Evolutionary conservation across 345 rosid genomes (phyloP), one percentile per base, ranked within the genome.

Genomic region (Syzygium aromaticum): DNA sequence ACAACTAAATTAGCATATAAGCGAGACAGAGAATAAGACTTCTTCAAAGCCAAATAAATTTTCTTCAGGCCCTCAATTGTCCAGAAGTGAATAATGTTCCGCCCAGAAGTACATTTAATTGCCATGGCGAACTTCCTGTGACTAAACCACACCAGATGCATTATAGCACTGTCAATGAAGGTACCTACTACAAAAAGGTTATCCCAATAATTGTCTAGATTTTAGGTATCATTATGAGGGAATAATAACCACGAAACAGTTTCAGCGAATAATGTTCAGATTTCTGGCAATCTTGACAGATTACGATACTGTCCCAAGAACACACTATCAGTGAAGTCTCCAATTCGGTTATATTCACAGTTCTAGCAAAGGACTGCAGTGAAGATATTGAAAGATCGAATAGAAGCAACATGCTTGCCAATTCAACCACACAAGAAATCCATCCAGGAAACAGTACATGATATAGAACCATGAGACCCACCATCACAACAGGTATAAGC

Each of bases 401-500:
- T 38, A 73, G 49, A 73, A 38, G 49, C 49, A 38, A 73, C 80
- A 73, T 73, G 80, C 22, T 73, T 38, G 49, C 27, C 80, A 73
- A 73, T 73, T 73, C 14, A 73, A 73, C 49, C 80, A 73, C 80
- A 33, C 80, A 73, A 73, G 49, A 73, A 73, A 73, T 73, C 80
- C 46, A 73, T 73, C 80, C 49, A 73, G 80, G 80, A 73, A 73
- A 56, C 19, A 19, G 46, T 73, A 73, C 80, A 73, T 38, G 49
- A 17, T 13, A 0, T 33, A 33, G 78, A 33, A 67, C 46, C 46
- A 67, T 40, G 82, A 87, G 88, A 57, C 33, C 63, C 54, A 64
- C 84, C 10, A 2, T 63, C 84, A 77, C 54, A 46, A 21, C 80
- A 87, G 16, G 54, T 89, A 86, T 88, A 87, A 89, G 84, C 90